Evolutionary conservation across 352 stramenopile genomes (phyloP), one percentile per base, ranked within the genome.

Genomic region (Phytophthora niederhauseri): DNA sequence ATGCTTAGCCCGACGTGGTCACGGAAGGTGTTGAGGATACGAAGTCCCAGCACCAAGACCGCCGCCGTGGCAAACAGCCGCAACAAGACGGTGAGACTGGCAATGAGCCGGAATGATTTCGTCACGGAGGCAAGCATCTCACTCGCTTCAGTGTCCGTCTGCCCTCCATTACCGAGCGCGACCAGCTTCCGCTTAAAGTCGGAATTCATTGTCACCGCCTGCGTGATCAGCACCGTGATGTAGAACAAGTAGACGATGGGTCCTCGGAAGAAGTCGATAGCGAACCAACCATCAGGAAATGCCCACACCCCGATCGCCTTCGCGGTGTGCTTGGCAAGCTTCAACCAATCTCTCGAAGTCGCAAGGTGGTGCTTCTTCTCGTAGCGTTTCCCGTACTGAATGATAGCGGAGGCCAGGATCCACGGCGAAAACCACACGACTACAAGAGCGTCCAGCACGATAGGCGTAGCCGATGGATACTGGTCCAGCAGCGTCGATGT

Each of bases 1-100:
- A 92, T 72, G 31, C 81, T 87, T 9, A 92, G 67, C 0, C 70
- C 71, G 43, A 82, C 80, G 34, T 92, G 82, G 19, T 80, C 81
- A 20, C 83, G 75, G 52, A 90, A 90, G 1, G 72, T 77, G 17
- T 78, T 76, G 20, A 91, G 56, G 38, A 88, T 83, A 7, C 73
- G 67, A 2, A 80, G 46, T 6, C 74, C 78, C 12, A 89, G 55
- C 1, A 74, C 50, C 17, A 88, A 53, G 0, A 89, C 77, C 0
- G 66, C 64, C 1, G 49, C 46, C 36, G 75, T 78, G 17, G 76
- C 76, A 31, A 86, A 36, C 1, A 85, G 12, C 3, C 77, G 72
- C 19, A 88, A 19, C 17, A 76, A 56, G 0, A 78, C 68, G 0
- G 73, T 87, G 4, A 77, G 51, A 11, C 49, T 57, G 1, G 76